Evolutionary conservation across 257 asterid genomes (phyloP), one percentile per base, ranked within the genome.

Genomic region (Phtheirospermum japonicum): DNA sequence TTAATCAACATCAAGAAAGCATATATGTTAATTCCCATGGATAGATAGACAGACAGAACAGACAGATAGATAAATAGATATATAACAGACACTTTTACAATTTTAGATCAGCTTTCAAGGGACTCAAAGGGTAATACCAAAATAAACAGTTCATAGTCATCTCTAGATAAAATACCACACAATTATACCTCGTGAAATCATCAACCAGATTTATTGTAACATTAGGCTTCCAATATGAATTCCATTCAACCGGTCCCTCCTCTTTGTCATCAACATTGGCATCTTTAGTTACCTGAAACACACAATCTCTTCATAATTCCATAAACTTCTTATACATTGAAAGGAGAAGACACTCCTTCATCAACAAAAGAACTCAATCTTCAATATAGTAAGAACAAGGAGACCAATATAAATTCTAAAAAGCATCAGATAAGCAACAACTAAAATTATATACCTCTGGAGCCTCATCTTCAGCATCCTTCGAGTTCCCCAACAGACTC

Each of bases 181-280:
- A 76, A 65, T 45, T 63, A 51, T 82, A 89, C 99, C 90, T 73
- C 6, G 99, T 85, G 75, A 92, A 89, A 84, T 92, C 99, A 71
- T 92, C 99, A 13, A 85, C 95, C 78, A 92, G 85, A 77, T 86
- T 92, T 77, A 92, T 82, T 57, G 99, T 89, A 58, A 92, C 65
- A 78, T 92, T 92, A 39, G 99, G 93, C 70, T 83, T 92, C 97
- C 96, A 92, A 71, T 85, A 89, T 71, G 99, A 80, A 48, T 64
- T 76, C 99, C 99, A 92, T 68, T 80, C 96, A 65, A 71, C 76
- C 4, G 90, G 88, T 32, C 72, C 86, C 7, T 75, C 89, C 66
- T 67, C 95, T 76, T 83, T 83, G 36, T 67, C 73, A 59, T 86
- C 96, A 71, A 58, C 79, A 55, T 72, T 74, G 56, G 62, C 76